Evolutionary conservation across 352 stramenopile species (phyloP).

Genomic region (Phytophthora rubi): DNA sequence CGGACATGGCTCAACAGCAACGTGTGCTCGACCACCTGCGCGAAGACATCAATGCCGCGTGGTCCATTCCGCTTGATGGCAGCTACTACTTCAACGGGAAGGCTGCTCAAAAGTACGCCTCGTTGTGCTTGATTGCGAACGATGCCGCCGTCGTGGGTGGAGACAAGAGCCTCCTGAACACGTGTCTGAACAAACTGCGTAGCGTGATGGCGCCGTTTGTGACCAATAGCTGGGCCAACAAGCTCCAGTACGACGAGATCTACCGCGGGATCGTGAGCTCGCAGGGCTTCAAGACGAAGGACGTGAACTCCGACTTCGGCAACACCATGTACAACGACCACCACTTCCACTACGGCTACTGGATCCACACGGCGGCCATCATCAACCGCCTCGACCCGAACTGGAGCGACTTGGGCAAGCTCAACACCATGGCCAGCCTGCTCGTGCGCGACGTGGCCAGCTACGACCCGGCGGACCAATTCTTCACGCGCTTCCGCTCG

Average conservation of each 20-base stretch:
- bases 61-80: conserved; percentile 54
- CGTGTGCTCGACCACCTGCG: conserved; percentile 50
- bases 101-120: conserved; percentile 63
- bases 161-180: conserved; percentile 47
- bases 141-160: conserved; percentile 45
- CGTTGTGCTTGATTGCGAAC: conserved; percentile 64
- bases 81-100: conserved; percentile 81
- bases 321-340: conserved; percentile 84
- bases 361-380: conserved; percentile 60
- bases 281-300: conserved; percentile 55
- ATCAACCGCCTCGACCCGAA: conserved; percentile 49
- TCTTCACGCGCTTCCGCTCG: conserved; percentile 59
- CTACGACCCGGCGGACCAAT: conserved; percentile 39
- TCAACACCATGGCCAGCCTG: conserved; percentile 50
- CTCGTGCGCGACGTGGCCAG: conserved; percentile 71
- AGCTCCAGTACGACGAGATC: conserved; percentile 60
- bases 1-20: conserved; percentile 41
- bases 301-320: conserved; percentile 72
- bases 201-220: conserved; percentile 55
- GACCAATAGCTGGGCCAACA: conserved; percentile 52
- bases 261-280: conserved; percentile 68
- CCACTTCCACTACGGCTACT: conserved; percentile 83
- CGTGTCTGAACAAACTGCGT: conserved; percentile 49
- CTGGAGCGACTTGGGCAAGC: conserved; percentile 44
- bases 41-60: conserved; percentile 47